Conservation (phyloP, 495 filamentous ascomycete genomes). For the Neurospora sp. region DNA sequence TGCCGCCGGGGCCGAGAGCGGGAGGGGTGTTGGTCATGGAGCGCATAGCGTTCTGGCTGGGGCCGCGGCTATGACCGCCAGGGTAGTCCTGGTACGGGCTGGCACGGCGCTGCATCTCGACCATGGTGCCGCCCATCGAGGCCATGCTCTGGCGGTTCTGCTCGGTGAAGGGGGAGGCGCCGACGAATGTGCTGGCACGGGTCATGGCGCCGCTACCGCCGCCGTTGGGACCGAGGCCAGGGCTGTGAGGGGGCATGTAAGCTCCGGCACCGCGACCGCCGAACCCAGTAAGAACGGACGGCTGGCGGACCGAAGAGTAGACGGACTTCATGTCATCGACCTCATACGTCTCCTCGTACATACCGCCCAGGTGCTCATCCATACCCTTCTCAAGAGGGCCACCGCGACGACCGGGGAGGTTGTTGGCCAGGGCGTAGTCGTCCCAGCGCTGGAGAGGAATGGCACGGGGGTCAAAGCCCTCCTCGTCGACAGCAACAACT, state of each 20-base stretch:
- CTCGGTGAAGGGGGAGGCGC: constrained; percentile 30
- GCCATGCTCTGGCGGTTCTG: constrained; percentile 38
- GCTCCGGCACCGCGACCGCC: constrained; percentile 47
- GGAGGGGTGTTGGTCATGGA: constrained; percentile 35
- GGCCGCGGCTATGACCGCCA: constrained; percentile 4
- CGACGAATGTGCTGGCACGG: constrained; percentile 26
- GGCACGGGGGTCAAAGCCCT: constrained; percentile 78
- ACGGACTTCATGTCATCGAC: constrained; percentile 97
- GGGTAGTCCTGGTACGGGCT: constrained; percentile 43
- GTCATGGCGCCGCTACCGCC: constrained; percentile 24
- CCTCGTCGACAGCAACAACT: constrained; percentile 76
- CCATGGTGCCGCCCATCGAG: constrained; percentile 39
- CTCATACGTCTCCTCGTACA: constrained; percentile 69
- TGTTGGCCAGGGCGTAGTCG: constrained; percentile 87
- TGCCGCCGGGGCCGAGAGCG: constrained; percentile 27
- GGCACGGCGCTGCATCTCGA: constrained; percentile 29
- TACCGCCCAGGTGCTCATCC: constrained; percentile 30
- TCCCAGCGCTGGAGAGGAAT: constrained; percentile 96
- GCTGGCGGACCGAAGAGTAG: constrained; percentile 90
- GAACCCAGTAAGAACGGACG: constrained; percentile 85
- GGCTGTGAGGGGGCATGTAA: constrained; percentile 75
- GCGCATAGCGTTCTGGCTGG: constrained; percentile 22
- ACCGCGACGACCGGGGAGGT: constrained; percentile 84
- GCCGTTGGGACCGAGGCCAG: constrained; percentile 48
- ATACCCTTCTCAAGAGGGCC: constrained; percentile 53